Evolutionary conservation across 352 stramenopile genomes (phyloP), one percentile per base, ranked within the genome.

Genomic region (Phytopythium delawarense): DNA sequence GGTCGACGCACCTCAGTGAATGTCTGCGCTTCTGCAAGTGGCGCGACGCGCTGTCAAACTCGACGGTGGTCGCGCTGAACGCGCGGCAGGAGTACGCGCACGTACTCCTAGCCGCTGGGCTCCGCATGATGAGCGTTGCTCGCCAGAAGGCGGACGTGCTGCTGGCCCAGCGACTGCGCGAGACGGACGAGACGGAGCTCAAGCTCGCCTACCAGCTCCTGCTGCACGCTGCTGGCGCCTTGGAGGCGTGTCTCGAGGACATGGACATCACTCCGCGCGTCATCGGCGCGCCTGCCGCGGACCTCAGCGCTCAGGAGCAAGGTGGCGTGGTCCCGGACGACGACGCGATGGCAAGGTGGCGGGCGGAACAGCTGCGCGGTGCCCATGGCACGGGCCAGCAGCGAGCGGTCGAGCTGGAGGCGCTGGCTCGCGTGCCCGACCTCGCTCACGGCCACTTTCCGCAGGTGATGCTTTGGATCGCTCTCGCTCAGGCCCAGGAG

Each of bases 121-220:
- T 84, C 5, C 52, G 73, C 34, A 66, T 88, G 69, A 71, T 88
- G 66, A 67, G 70, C 52, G 59, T 78, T 25, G 75, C 78, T 25
- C 67, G 70, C 23, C 55, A 69, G 3, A 76, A 84, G 54, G 66
- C 86, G 53, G 79, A 87, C 59, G 53, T 35, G 15, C 67, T 82
- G 48, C 61, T 86, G 18, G 52, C 64, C 25, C 59, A 74, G 23
- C 69, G 74, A 37, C 60, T 81, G 20, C 66, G 62, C 42, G 78
- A 87, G 51, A 72, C 83, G 42, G 63, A 80, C 52, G 81, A 91
- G 57, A 75, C 72, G 57, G 70, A 89, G 59, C 71, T 91, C 37
- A 91, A 91, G 62, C 66, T 87, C 62, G 79, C 72, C 58, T 88
- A 91, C 54, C 80, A 91, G 58, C 59, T 87, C 4, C 46, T 89